Evolutionary conservation across 2,329 filamentous ascomycete genomes (phyloP).

Genomic region (Fusarium tuaranense): DNA sequence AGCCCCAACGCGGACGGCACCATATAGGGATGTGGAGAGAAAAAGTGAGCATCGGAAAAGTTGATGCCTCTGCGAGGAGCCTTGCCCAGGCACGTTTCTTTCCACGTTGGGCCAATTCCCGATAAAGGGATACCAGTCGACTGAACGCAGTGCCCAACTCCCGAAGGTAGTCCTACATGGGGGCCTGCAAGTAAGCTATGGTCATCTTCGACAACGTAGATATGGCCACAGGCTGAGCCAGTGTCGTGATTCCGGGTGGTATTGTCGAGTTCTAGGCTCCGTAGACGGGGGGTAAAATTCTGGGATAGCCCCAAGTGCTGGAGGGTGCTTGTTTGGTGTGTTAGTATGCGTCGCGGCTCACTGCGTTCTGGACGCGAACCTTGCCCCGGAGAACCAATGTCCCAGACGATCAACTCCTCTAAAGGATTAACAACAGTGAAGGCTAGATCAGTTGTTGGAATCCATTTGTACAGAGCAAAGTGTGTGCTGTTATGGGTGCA

Average conservation of each 20-base stretch:
- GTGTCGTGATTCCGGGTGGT: slow-evolving; percentile 51
- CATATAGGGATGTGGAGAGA: too few species aligned
- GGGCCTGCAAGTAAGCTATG: slow-evolving; percentile 62
- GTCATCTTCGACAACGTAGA: slow-evolving; percentile 69
- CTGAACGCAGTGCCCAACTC: slow-evolving; percentile 58
- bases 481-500: slow-evolving; percentile 69
- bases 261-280: slow-evolving; percentile 62
- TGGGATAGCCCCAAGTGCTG: slow-evolving; percentile 66
- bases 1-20: too few species aligned
- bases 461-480: slow-evolving; percentile 72
- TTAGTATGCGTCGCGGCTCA: neutral
- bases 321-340: slow-evolving; percentile 63
- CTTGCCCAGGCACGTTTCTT: slow-evolving; percentile 58
- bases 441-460: slow-evolving; percentile 63
- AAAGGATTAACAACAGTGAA: slow-evolving; percentile 68
- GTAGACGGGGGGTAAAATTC: slow-evolving; percentile 61
- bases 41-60: neutral
- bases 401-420: slow-evolving; percentile 70
- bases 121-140: slow-evolving; percentile 66
- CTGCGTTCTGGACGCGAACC: neutral
- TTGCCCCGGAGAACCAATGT: slow-evolving; percentile 59
- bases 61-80: neutral
- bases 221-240: slow-evolving; percentile 44
- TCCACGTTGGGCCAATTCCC: slow-evolving; percentile 62
- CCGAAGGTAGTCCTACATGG: slow-evolving; percentile 55